A percentile compares a stretch with the other conserved stretches of the same genome.
phyloP scores from a whole-genome alignment of 352 stramenopile species.

The Phytopythium kandeliae region DNA sequence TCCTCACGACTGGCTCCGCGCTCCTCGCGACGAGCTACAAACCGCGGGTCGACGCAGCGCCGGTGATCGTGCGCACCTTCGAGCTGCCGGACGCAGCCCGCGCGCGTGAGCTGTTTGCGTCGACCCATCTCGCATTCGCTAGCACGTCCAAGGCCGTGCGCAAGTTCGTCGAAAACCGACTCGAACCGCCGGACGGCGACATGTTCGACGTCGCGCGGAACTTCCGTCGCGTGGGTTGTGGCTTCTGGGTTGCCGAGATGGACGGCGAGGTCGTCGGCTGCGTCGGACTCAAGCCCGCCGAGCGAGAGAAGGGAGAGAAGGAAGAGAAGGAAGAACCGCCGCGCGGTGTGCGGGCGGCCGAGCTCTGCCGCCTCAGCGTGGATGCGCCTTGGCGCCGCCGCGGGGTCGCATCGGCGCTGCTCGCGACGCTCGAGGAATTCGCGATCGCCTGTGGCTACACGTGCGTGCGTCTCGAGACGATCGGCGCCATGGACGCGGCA shows the following conservation, averaged over 20 bases:
- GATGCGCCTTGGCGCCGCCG: constrained; percentile 26
- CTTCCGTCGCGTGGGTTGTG: constrained; percentile 23
- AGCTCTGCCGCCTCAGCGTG: constrained; percentile 64
- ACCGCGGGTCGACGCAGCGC: not conserved
- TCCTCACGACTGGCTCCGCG: not conserved
- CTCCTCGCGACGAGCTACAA: constrained; percentile 1
- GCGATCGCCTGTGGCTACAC: constrained; percentile 15
- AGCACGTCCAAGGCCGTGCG: constrained; percentile 48
- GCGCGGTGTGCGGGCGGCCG: constrained; percentile 12
- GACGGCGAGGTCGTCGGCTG: constrained; percentile 39
- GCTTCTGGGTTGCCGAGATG: constrained; percentile 64
- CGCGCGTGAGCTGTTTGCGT: constrained; percentile 57
- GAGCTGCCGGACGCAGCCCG: constrained; percentile 27
- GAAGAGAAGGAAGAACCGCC: not conserved
- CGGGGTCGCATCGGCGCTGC: constrained; percentile 42
- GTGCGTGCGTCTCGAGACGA: constrained; percentile 51
- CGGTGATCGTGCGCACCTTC: constrained; percentile 43
- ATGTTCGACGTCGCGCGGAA: constrained; percentile 39
- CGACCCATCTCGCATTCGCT: constrained; percentile 47
- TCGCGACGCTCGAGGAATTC: constrained; percentile 39
- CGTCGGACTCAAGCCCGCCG: constrained; percentile 43
- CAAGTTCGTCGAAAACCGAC: constrained; percentile 60
- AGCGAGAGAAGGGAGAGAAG: not conserved
- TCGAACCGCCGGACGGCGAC: constrained; percentile 35
- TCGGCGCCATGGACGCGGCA: constrained; percentile 48